These are phyloP conservation scores for Hortaea werneckii DNA, from an alignment of 2,329 filamentous ascomycete genomes.

Conservation along the genomic window DNA sequence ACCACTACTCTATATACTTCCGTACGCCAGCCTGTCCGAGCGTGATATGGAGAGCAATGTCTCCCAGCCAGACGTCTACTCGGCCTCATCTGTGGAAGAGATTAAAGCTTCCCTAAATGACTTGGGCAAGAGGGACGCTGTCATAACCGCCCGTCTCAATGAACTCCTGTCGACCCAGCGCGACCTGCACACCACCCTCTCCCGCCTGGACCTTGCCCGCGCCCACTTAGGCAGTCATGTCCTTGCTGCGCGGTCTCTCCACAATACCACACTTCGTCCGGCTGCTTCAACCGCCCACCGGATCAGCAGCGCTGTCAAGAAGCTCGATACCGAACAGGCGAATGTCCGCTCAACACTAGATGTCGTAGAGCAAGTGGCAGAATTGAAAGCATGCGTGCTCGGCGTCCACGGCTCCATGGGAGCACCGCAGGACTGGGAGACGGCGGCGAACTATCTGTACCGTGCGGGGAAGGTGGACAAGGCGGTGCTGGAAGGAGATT, in stretches of 20 bases:
- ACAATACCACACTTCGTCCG: slow-evolving; percentile 80
- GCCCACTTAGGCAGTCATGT: slow-evolving; percentile 81
- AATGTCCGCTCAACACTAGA: slow-evolving; percentile 81
- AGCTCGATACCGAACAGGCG: slow-evolving; percentile 81
- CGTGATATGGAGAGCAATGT: too few relatives aligned
- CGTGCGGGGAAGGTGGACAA: slow-evolving; percentile 72
- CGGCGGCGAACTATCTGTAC: slow-evolving; percentile 79
- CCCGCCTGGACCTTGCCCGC: slow-evolving; percentile 77
- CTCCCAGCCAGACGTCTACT: slow-evolving; percentile 38
- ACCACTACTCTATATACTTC: too few relatives aligned
- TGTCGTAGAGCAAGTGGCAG: slow-evolving; percentile 90
- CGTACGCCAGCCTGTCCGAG: too few relatives aligned
- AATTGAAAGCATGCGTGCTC: slow-evolving; percentile 92
- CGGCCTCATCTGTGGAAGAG: slow-evolving; percentile 65
- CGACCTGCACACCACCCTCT: slow-evolving; percentile 76
- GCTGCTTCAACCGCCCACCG: slow-evolving; percentile 77
- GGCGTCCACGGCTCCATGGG: slow-evolving; percentile 95
- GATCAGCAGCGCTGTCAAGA: slow-evolving; percentile 77
- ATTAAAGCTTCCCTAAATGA: slow-evolving; percentile 67
- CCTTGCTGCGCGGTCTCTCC: slow-evolving; percentile 70
- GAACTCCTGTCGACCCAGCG: slow-evolving; percentile 71
- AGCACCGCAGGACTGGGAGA: slow-evolving; percentile 96
- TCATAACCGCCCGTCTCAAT: slow-evolving; percentile 65
- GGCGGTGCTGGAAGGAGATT: slow-evolving; percentile 69
- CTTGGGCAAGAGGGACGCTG: slow-evolving; percentile 65